Base-by-base conservation (phyloP, 345 rosid genomes). In the Populus deltoides region DNA sequence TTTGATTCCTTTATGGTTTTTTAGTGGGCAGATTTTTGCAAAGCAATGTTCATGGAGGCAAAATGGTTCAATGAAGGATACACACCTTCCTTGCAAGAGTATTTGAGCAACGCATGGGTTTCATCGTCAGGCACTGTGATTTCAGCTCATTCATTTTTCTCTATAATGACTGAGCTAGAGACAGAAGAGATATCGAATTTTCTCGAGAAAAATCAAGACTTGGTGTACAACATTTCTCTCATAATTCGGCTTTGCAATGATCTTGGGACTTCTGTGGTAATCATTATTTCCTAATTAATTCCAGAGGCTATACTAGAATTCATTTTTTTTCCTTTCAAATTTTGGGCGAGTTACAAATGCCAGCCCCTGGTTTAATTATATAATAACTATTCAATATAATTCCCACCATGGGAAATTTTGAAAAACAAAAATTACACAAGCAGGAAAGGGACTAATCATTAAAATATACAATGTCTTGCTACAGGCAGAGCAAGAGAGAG, bases 1-100 rank as follows among this genome's bases (percentile, higher is more conserved):
- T 17, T 49, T 17, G 55, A 49, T 17, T 49, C 20, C 55, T 18
- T 49, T 17, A 8, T 49, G 55, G 55, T 43, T 33, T 65, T 69
- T 1, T 59, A 90, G 93, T 90, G 93, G 93, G 77, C 80, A 71
- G 90, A 84, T 6, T 87, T 87, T 55, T 90, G 91, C 75, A 68
- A 86, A 39, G 72, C 91, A 17, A 57, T 88, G 43, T 75, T 86
- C 3, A 78, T 79, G 79, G 93, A 88, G 83, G 87, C 92, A 53
- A 84, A 82, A 66, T 90, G 92, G 92, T 73, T 71, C 69, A 55
- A 55, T 10, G 33, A 55, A 33, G 86, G 86, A 25, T 27, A 85
- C 22, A 77, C 71, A 3, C 89, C 92, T 22, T 71, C 89, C 2
- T 62, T 90, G 71, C 53, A 73, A 36, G 90, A 86, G 79, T 90